A percentile compares a stretch with the other conserved stretches of the same genome.
Conservation (phyloP, 306 rosid species). For the Cucurbita ficifolia region DNA sequence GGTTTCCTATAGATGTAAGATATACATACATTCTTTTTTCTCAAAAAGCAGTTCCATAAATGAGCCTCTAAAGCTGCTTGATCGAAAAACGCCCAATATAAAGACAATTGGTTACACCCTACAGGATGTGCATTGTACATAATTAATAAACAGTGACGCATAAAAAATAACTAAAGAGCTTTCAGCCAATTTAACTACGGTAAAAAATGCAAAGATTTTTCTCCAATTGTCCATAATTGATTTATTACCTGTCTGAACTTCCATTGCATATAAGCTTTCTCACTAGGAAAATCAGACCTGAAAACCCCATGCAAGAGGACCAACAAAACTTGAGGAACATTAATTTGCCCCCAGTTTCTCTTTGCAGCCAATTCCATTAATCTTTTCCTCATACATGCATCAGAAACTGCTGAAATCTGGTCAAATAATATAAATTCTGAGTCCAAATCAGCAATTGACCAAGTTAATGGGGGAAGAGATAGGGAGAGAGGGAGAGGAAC, state of each 20-base stretch:
- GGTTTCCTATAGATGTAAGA: neutral
- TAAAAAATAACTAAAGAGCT: neutral
- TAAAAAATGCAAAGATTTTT: neutral
- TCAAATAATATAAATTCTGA: slow-evolving; percentile 2
- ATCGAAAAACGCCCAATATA: neutral
- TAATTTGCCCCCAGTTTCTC: slow-evolving; percentile 18
- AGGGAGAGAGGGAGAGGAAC: neutral
- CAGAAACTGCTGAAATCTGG: slow-evolving; percentile 41
- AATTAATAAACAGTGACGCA: neutral
- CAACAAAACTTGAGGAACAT: slow-evolving; percentile 33
- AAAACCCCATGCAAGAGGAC: slow-evolving; percentile 30
- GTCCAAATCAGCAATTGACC: neutral
- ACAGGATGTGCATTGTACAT: neutral
- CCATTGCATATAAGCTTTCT: slow-evolving; percentile 35
- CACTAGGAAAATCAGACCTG: slow-evolving; percentile 33
- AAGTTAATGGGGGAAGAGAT: neutral
- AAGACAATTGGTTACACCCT: neutral
- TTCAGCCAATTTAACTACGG: neutral
- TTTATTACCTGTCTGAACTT: slow-evolving; percentile 33
- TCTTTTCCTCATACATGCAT: slow-evolving; percentile 30
- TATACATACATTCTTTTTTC: neutral
- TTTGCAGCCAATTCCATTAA: slow-evolving; percentile 25
- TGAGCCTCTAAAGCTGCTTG: neutral
- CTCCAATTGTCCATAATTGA: neutral
- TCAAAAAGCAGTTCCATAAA: neutral